phyloP scores from a whole-genome alignment of 805 yeast species.

The Candida incommunis region DNA sequence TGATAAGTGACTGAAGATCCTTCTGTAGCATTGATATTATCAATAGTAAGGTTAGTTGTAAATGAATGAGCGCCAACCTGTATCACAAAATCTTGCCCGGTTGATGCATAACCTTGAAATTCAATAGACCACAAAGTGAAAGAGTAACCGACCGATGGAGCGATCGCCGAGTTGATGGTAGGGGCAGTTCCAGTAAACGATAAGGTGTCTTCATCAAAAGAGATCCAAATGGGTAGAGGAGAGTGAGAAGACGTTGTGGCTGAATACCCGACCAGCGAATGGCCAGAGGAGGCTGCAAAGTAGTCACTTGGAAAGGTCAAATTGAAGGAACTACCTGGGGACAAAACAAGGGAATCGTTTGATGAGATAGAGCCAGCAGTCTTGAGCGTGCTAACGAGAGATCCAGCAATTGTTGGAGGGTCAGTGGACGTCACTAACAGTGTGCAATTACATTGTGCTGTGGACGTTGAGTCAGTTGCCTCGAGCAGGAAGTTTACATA shows the following conservation, averaged over 20 bases:
- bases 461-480: conserved; percentile 52
- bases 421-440: conserved; percentile 46
- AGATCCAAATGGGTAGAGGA: conserved; percentile 84
- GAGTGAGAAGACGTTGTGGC: conserved; percentile 74
- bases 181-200: conserved; percentile 85
- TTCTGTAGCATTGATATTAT: conserved; percentile 54
- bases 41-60: conserved; percentile 46
- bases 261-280: conserved; percentile 49
- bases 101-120: conserved; percentile 57
- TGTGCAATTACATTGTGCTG: conserved; percentile 32
- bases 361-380: conserved; percentile 68
- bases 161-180: conserved; percentile 66
- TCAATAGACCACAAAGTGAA: conserved; percentile 72
- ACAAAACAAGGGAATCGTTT: conserved; percentile 52
- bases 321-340: conserved; percentile 53
- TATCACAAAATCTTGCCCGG: conserved; percentile 52
- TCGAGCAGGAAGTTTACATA: conserved; percentile 32
- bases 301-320: conserved; percentile 49
- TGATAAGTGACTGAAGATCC: conserved; percentile 37
- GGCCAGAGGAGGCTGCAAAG: conserved; percentile 37
- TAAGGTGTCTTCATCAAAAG: conserved; percentile 45
- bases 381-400: conserved; percentile 40
- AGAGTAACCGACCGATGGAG: conserved; percentile 65
- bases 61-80: conserved; percentile 82
- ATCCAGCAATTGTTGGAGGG: conserved; percentile 33